Evolutionary conservation across 345 rosid genomes (phyloP).

Genomic region (Brassica rapa): DNA sequence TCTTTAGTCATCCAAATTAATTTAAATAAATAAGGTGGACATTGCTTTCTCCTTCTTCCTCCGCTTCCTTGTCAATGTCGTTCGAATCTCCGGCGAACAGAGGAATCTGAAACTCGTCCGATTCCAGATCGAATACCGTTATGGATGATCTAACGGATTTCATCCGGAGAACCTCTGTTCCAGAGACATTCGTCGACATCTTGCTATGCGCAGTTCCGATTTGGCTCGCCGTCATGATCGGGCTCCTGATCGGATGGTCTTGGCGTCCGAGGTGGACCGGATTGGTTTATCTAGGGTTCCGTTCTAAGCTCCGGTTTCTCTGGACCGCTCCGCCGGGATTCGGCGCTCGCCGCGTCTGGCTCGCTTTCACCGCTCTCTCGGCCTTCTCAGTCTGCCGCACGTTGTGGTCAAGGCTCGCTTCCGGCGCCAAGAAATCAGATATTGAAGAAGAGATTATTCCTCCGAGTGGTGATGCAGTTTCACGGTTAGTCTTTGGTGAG

Average conservation of each 20-base stretch:
- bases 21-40: slow-evolving; percentile 12
- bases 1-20: not conserved
- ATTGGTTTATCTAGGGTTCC: slow-evolving; percentile 72
- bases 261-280: slow-evolving; percentile 98
- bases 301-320: slow-evolving; percentile 74
- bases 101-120: not conserved
- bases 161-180: slow-evolving; percentile 58
- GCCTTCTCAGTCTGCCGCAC: slow-evolving; percentile 81
- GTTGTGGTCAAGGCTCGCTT: slow-evolving; percentile 57
- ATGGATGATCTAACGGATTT: slow-evolving; percentile 84
- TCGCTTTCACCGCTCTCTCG: slow-evolving; percentile 88
- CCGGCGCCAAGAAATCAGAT: slow-evolving; percentile 43
- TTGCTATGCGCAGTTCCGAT: slow-evolving; percentile 93
- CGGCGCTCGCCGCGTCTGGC: slow-evolving; percentile 94
- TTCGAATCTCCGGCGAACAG: slow-evolving; percentile 22
- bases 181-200: slow-evolving; percentile 92
- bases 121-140: not conserved
- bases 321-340: slow-evolving; percentile 90
- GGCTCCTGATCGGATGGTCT: slow-evolving; percentile 93
- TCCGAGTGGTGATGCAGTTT: slow-evolving; percentile 40
- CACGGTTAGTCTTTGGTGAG: slow-evolving; percentile 44
- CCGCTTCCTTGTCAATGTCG: slow-evolving; percentile 21
- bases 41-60: not conserved
- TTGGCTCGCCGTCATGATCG: slow-evolving; percentile 96
- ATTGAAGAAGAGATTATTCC: not conserved